Percentiles rank a stretch among this genome's conserved stretches.
These are phyloP conservation scores for Chrysosphaeria jannelii DNA, from an alignment of 2,329 filamentous ascomycete genomes.

Conservation along the genomic window DNA sequence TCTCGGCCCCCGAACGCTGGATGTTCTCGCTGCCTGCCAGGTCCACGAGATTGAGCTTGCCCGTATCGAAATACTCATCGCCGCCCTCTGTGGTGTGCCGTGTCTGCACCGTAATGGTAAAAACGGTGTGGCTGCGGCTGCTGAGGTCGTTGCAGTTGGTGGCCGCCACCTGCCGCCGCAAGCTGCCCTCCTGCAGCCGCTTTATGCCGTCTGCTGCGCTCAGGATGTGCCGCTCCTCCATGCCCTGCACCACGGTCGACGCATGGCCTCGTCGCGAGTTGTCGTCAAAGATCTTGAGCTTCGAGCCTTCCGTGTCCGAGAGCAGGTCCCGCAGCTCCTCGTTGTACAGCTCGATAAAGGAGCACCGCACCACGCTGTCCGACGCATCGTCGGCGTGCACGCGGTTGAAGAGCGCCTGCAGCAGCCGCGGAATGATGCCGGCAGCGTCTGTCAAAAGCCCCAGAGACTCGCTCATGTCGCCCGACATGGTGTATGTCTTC, in stretches of 20 bases:
- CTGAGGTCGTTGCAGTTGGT: conserved; percentile 99
- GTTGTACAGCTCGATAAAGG: conserved; percentile 96
- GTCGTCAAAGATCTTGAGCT: conserved; percentile 90
- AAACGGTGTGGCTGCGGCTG: conserved; percentile 88
- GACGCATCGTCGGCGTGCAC: conserved; percentile 47
- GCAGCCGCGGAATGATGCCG: conserved; percentile 76
- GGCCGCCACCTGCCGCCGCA: conserved; percentile 89
- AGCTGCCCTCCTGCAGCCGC: conserved; percentile 62
- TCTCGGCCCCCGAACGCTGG: conserved; percentile 83
- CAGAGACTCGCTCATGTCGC: conserved; percentile 69
- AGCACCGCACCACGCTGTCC: conserved; percentile 84
- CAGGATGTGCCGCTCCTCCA: conserved; percentile 89
- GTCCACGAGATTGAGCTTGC: conserved; percentile 90
- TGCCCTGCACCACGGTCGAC: conserved; percentile 74
- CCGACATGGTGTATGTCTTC: conserved; percentile 98
- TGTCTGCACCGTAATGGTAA: conserved; percentile 78
- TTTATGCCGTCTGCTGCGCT: conserved; percentile 63
- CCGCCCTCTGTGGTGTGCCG: conserved; percentile 74
- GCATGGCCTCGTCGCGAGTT: conserved; percentile 58
- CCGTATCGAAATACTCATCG: conserved; percentile 68
- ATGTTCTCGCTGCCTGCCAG: conserved; percentile 95
- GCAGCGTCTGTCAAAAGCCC: conserved; percentile 73
- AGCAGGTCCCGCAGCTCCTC: conserved; percentile 84
- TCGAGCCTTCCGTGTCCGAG: conserved; percentile 41
- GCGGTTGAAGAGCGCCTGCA: conserved; percentile 65